Evolutionary conservation across 768 basidiomycete species (phyloP), one percentile per base, ranked within the genome.

Genomic region (Mycena albidolilacea): DNA sequence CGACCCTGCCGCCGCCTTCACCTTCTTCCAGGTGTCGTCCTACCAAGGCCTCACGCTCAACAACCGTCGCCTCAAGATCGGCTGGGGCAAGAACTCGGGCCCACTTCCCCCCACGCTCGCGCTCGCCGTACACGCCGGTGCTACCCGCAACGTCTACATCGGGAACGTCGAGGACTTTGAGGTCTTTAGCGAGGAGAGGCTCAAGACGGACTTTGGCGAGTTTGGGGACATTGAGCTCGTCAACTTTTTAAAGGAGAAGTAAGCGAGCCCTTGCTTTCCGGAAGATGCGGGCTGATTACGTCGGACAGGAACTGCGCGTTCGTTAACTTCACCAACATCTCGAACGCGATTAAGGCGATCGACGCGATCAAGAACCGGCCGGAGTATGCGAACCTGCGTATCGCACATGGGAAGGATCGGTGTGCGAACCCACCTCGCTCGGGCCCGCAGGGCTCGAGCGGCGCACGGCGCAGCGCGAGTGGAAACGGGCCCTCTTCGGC

Each of bases 311-410:
- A 96, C 84, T 97, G 96, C 80, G 96, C 95, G 39, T 99, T 97
- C 80, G 93, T 96, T 78, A 98, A 97, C 85, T 97, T 97, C 77
- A 97, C 96, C 43, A 97, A 97, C 84, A 91, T 98, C 76, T 92
- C 93, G 63, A 97, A 97, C 79, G 96, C 97, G 14, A 96, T 97
- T 87, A 98, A 98, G 86, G 97, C 97, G n/a, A 97, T 99, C 78
- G 97, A 99, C 69, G 93, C 92, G 9, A 90, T 98, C 83, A 97
- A 97, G 89, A 90, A 87, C 79, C 95, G 96, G 80, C 90, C 95
- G 2, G 97, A 98, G 79, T 99, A 99, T 79, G 87, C 90, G 19
- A 92, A 92, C 81, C 84, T 98, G 76, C 93, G 96, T 50, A 95
- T 99, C 70, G 93, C 96, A 17, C 97, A 97, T 82, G 97, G 97